Evolutionary conservation across 805 yeast genomes (phyloP), one percentile per base, ranked within the genome.

Genomic region (Pichia occidentalis): DNA sequence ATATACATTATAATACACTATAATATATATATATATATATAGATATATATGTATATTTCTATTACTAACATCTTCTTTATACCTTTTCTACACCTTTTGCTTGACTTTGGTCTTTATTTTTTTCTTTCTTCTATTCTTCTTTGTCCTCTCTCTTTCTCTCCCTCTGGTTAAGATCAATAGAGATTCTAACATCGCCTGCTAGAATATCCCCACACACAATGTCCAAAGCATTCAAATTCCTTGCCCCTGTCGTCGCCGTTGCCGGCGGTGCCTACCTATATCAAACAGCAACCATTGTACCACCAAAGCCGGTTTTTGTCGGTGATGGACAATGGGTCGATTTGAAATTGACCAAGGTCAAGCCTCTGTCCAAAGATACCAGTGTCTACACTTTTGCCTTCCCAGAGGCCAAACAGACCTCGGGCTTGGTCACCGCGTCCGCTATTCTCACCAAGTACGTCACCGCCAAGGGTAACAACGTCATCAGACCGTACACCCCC

Each of bases 401-500:
- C 49, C 83, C 84, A 25, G 59, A 70, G 37, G 59, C 70, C 18
- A 88, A 81, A 53, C 74, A 78, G 43, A 76, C 68, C 14, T 70
- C 86, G 22, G 97, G 97, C 24, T 71, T 87, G 50, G 65, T 71
- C 48, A 72, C 81, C 36, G 95, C 97, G 29, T 84, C 92, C 22
- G 76, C 81, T 47, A 59, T 92, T 31, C 59, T 92, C 59, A 75
- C 95, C 62, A 88, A 87, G 68, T 85, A 67, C 56, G 80, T 77
- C 39, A 80, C 90, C 43, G 75, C 78, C 45, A 85, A 85, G 67
- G 97, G 97, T 49, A 75, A 68, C 64, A 77, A 78, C 55, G 95
- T 90, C 35, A 68, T 92, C 47, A 81, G 96, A 67, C 87, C 87
- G 29, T 80, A 80, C 65, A 92, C 98, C 28, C 98, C 98, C 43